Evolutionary conservation across 305 asterid genomes (phyloP), one percentile per base, ranked within the genome.

Genomic region (Fraxinus dipetala): DNA sequence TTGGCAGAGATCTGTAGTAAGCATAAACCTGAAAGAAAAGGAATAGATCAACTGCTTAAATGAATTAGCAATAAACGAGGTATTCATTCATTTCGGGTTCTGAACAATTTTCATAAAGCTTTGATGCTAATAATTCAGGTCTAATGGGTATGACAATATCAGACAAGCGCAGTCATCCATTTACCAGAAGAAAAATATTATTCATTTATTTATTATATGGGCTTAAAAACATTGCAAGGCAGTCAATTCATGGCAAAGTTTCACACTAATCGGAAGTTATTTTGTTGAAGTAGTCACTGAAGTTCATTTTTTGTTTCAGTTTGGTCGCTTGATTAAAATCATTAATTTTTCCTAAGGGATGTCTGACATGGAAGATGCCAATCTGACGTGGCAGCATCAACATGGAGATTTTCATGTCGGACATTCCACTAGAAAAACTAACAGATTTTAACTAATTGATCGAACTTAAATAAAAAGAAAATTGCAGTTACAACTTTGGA

Each of bases 1-100:
- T 88, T 24, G 97, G 92, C 75, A 92, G 75, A 69, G 93, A 90
- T 83, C 85, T 85, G 73, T 88, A 77, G 78, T 90, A 92, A 26
- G 90, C 90, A 83, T 72, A 93, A 56, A 91, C 97, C 97, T 92
- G 89, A 72, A 83, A 75, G 22, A 86, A 75, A 69, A 70, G 18
- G 14, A 51, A 63, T 18, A 10, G 8, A 35, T 32, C 65, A 79
- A 67, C 20, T 43, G 31, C 75, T 48, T 20, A 72, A 34, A 16
- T 6, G 22, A n/a, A 10, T 45, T 26, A 20, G 32, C 20, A 10
- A 38, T 20, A 74, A 30, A 30, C 13, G 36, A 75, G 8, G 31
- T 14, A 30, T 43, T 40, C 30, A 40, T 10, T 22, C 38, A 32
- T 43, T 34, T 32, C n/a, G 26, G 54, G 54, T 5, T 18, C 45